These are phyloP conservation scores for Pythium rishiriense DNA, from an alignment of 352 stramenopile species.

Conservation along the genomic window DNA sequence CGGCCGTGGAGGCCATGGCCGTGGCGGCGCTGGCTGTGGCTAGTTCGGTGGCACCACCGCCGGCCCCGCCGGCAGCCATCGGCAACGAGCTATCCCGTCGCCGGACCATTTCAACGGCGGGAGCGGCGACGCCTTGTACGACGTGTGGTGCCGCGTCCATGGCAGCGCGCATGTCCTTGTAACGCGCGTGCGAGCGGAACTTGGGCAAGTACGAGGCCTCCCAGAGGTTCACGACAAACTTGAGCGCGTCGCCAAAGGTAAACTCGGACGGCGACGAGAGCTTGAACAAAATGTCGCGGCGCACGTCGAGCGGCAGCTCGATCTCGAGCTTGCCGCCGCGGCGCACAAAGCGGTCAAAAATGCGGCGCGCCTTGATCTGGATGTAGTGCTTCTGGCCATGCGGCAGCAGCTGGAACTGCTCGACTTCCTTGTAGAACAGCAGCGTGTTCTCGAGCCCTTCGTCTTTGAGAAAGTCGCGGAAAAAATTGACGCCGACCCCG, in stretches of 20 bases:
- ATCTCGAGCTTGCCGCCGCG: conserved; percentile 62
- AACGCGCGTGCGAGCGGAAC: conserved; percentile 39
- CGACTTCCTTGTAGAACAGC: conserved; percentile 75
- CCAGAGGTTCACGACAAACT: conserved; percentile 55
- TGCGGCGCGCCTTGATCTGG: conserved; percentile 61
- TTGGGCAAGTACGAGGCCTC: conserved; percentile 47
- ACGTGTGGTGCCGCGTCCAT: conserved; percentile 4
- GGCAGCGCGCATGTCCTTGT: conserved; percentile 44
- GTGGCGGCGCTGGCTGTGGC: background rate
- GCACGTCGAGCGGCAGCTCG: conserved; percentile 57
- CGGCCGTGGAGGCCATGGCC: background rate
- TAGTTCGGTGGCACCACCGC: too few species aligned
- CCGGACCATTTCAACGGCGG: background rate
- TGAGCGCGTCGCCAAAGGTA: conserved; percentile 62
- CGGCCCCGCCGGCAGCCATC: background rate
- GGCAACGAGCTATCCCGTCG: conserved; percentile 5
- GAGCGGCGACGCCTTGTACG: background rate
- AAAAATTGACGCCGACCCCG: conserved; percentile 48
- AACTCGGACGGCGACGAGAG: conserved; percentile 53
- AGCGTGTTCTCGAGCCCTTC: conserved; percentile 52
- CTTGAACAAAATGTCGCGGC: conserved; percentile 67
- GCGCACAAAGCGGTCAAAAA: conserved; percentile 74
- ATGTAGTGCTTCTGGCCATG: conserved; percentile 77
- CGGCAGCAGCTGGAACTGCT: conserved; percentile 66
- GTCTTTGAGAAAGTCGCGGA: conserved; percentile 58